Evolutionary conservation across 1,139 yeast species (phyloP), one percentile per base, ranked within the genome.

Genomic region (Yamadazyma spencermartinsiae): DNA sequence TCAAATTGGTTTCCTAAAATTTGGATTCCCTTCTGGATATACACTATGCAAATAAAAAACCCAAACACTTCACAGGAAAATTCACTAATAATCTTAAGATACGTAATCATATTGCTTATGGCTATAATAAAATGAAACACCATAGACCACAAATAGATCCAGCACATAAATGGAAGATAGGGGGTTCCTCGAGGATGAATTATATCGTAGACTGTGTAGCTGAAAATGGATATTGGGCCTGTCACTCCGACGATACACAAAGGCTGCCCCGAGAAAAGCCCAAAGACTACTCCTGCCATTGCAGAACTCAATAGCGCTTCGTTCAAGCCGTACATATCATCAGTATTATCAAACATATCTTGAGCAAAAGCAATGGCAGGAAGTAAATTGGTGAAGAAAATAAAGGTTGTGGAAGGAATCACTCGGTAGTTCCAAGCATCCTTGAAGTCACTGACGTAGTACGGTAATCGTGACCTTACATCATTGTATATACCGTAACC

Each of bases 301-400:
- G 96, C 96, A 24, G 90, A 80, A 16, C 95, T 74, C 56, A 92
- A 58, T 24, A 92, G 65, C 2, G 90, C 86, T 56, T 92, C 98
- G 56, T 92, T 92, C 2, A 92, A 86, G 2, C 98, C 98, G 54
- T 86, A 92, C 18, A 90, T 74, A 50, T 86, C 81, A 41, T 85
- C 65, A 0, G 98, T 92, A 43, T 87, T 80, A 62, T 90, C 89
- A 58, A 88, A 89, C 96, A 90, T 85, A 58, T 92, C 98, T 56
- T 89, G 97, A 1, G 98, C 95, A 71, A 92, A 92, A 0, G 98
- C 96, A 33, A 92, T 76, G 0, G 98, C 98, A 1, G 98, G 98
- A 21, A 92, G 67, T 32, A 92, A 60, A 56, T 92, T 92, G 36
- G 96, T 88, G 68, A 92, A 87, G 62, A 86, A 90, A 31, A 90